A percentile compares a stretch with the other conserved stretches of the same genome.
These are phyloP conservation scores for Euphrasia arctica DNA, from an alignment of 305 asterid species.

Conservation along the genomic window DNA sequence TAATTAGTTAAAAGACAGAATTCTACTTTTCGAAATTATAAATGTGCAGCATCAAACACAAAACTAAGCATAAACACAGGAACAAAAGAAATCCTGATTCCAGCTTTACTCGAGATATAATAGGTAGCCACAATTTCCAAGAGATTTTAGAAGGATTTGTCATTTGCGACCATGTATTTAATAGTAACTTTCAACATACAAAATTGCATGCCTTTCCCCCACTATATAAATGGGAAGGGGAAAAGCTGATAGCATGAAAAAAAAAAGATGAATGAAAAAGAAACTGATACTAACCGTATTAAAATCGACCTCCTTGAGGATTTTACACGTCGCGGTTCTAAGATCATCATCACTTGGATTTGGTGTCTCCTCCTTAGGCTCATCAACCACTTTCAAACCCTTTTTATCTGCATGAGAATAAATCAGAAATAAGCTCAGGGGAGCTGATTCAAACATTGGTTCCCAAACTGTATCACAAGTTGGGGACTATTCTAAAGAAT, in stretches of 20 bases:
- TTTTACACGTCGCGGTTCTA: constrained; percentile 46
- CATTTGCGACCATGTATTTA: not conserved
- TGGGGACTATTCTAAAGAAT: constrained; percentile 6
- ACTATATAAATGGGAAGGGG: not conserved
- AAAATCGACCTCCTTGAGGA: constrained; percentile 81
- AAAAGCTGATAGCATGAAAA: not conserved
- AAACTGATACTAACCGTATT: constrained; percentile 29
- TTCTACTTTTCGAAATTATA: not conserved
- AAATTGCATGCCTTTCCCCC: constrained; percentile 12
- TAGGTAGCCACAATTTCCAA: not conserved
- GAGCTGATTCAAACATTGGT: not conserved
- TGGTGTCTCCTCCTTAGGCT: constrained; percentile 37
- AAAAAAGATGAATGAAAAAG: not conserved
- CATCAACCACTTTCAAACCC: constrained; percentile 46
- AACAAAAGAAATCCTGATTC: not conserved
- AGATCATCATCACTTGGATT: constrained; percentile 59
- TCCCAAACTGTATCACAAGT: not conserved
- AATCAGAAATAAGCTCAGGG: constrained; percentile 8
- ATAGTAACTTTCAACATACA: constrained; percentile 4
- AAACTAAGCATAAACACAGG: not conserved
- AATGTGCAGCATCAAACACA: not conserved
- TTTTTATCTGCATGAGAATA: constrained; percentile 46
- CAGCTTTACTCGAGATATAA: not conserved
- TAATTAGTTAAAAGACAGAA: not conserved
- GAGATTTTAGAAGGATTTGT: not conserved